Base-by-base conservation (phyloP, 805 yeast species). In the Diddensiella transvaalensis region DNA sequence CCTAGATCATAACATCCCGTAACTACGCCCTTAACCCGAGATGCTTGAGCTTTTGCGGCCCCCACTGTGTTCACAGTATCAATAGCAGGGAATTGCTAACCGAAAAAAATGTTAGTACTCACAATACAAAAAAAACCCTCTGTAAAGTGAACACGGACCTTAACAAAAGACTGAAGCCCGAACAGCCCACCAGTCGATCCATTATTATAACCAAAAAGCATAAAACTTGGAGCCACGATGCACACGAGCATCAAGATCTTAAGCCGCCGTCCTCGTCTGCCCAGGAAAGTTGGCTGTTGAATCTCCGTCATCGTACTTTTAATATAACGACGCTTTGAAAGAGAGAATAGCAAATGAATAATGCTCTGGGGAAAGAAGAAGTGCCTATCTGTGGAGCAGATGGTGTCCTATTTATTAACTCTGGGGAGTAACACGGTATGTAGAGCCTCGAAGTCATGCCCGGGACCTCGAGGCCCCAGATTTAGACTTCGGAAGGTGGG, bases 1-100 rank as follows among this genome's bases (percentile, higher is more conserved):
- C 89, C 91, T 22, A 83, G 60, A 26, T 85, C 87, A 55, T 83
- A 83, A 4, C 58, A 32, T 3, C 65, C 64, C 3, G 61, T 60
- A 11, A 61, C 51, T 6, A 59, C 54, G 3, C 69, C 69, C 29
- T 61, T 61, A n/a, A 61, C 45, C 11, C 61, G 49, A 0, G 67
- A 42, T 23, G 54, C 33, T 22, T 40, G 49, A 8, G 52, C 44
- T 22, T 48, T 45, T 23, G 37, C 40, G 8, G 44, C 40, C 3
- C 52, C 52, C 19, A 42, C 39, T 15, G 52, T 45, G 30, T 17
- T 32, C 8, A 48, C 41, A 10, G 47, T 42, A 23, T 49, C 46
- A n/a, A 49, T 40, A 11, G 46, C 15, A 6, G 52, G 52, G 40
- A 49, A 49, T 32, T 29, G 42, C 32, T 36, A 26, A n/a, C n/a